A percentile compares a stretch with the other conserved stretches of the same genome.
These are phyloP conservation scores for Pleodorina starrii DNA, from an alignment of 139 green algal species.

Conservation along the genomic window DNA sequence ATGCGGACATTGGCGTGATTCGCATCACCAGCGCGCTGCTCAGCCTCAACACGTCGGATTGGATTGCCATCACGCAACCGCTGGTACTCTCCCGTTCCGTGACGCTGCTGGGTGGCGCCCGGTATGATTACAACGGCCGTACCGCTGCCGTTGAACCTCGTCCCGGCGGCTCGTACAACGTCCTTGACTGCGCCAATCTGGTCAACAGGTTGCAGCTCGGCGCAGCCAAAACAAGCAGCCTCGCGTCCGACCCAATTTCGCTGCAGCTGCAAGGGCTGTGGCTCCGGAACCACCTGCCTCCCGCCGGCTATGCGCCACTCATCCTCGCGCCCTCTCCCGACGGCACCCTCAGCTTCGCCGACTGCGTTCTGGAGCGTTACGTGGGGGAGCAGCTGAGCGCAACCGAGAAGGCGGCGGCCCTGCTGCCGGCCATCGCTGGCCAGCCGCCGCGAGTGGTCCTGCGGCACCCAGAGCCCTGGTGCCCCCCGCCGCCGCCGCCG, in stretches of 20 bases:
- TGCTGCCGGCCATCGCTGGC: neutral
- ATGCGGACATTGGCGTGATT: neutral
- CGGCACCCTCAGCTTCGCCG: neutral
- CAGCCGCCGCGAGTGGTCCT: neutral
- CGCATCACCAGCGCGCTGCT: neutral
- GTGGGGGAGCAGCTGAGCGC: neutral
- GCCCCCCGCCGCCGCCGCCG: neutral
- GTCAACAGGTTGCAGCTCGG: neutral
- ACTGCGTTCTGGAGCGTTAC: neutral
- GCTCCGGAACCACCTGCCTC: slow-evolving; percentile 24
- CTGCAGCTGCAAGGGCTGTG: neutral
- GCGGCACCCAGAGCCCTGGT: neutral
- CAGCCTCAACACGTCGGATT: neutral
- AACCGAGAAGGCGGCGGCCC: neutral
- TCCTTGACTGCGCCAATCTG: neutral
- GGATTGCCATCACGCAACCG: neutral
- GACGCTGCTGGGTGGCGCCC: neutral
- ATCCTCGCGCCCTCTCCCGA: neutral
- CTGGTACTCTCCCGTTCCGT: neutral
- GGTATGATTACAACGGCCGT: neutral
- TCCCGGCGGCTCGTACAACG: neutral
- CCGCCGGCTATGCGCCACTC: neutral
- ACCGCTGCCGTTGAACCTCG: too few species aligned
- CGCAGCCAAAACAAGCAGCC: neutral
- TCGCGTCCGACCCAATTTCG: neutral